Evolutionary conservation across 2,329 filamentous ascomycete species (phyloP), one percentile per base, ranked within the genome.

Genomic region (Cadophora malorum): DNA sequence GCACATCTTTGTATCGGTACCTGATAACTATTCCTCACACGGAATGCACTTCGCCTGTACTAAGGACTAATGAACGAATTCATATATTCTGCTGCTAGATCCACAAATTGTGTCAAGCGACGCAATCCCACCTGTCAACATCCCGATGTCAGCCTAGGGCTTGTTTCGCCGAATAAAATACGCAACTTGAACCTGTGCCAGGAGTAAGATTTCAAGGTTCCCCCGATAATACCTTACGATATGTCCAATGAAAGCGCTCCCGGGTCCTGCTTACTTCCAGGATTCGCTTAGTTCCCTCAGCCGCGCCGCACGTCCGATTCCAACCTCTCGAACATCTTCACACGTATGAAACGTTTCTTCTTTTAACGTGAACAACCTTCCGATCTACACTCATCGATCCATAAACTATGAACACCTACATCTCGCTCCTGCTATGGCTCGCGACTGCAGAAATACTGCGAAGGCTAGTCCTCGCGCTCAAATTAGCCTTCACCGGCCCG

Each of bases 401-500:
- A n/a, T 14, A 25, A 31, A 35, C 1, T 25, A 67, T 67, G 65
- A 38, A 50, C 31, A 60, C 38, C 1, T 64, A 64, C 45, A 5
- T 64, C n/a, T 52, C 31, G 31, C 38, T 67, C 3, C 21, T n/a
- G 31, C 21, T 64, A 4, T 61, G 45, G 23, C 23, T 67, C 25
- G 23, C 65, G 6, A 65, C 28, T 9, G 67, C 65, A 31, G 70
- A 72, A 58, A 2, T 65, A 1, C 25, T 69, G 5, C 61, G 71
- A 41, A 58, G 70, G 63, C 56, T 61, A 4, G 60, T 61, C 38
- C 28, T 68, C 16, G 53, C 63, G 9, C 49, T 72, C 16, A 53
- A 66, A 1, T 4, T 16, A 9, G 71, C 71, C 3, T 73, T 66
- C 38, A 67, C 67, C 14, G 71, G 70, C 2, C 70, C 71, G 3